Evolutionary conservation across 768 basidiomycete genomes (phyloP), one percentile per base, ranked within the genome.

Genomic region (Hemileccinum impolitum): DNA sequence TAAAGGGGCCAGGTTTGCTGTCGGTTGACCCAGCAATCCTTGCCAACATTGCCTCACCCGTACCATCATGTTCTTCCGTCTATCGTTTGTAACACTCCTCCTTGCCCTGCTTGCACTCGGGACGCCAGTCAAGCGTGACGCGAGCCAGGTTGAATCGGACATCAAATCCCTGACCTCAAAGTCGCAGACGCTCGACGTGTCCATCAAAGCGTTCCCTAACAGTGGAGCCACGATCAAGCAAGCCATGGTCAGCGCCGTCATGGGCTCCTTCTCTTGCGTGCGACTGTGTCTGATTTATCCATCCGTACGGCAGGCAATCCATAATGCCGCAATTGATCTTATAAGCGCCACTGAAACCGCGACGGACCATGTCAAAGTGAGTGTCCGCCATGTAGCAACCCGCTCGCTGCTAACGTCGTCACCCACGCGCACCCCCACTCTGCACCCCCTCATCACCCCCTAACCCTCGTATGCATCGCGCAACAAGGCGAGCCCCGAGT

Each of bases 61-160:
- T 11, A 37, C 2, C 30, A 6, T 36, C 28, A 59, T 59, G 58
- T 26, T 44, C 35, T 30, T 58, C n/a, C 49, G n/a, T 28, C 41
- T 38, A 11, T 54, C 50, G 9, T 42, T 58, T 13, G 36, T 55
- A 32, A 39, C 31, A 6, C 52, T 60, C 34, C 2, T 48, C 39
- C 10, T 55, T 36, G 60, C 52, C 7, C 7, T 49, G 34, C 36
- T 31, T n/a, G 35, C 45, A 23, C 21, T 62, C 37, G 59, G 52
- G 9, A 34, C 32, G n/a, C 52, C 52, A 1, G 37, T 49, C 39
- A 51, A 42, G 45, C 60, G 52, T 37, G 47, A 40, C 42, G n/a
- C 5, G 2, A 4, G 2, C 3, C 3, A 25, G 32, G 25, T 58
- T 9, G 7, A 18, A 36, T 3, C 4, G 1, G 58, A 50, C 39